Evolutionary conservation across 345 rosid species (phyloP).

Genomic region (Acer campestre): DNA sequence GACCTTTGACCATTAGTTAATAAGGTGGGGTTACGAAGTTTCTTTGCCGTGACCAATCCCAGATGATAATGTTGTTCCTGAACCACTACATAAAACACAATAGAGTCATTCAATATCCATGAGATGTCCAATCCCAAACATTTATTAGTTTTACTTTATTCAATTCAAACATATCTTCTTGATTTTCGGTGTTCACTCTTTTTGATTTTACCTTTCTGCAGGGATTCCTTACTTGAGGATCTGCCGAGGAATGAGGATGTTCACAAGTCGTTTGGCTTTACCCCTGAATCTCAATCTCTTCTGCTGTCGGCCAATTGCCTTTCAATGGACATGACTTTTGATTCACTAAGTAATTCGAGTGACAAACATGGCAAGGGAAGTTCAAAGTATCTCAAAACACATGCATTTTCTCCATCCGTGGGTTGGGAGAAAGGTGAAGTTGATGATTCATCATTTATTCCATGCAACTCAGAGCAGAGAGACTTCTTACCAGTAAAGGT

Average conservation of each 20-base stretch:
- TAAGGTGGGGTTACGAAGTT: slow-evolving; percentile 14
- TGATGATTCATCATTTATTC: slow-evolving; percentile 13
- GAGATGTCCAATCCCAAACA: slow-evolving; percentile 23
- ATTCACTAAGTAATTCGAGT: slow-evolving; percentile 30
- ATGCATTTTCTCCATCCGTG: slow-evolving; percentile 33
- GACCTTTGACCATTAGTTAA: neutral
- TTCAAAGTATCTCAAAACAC: slow-evolving; percentile 33
- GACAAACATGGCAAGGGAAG: slow-evolving; percentile 28
- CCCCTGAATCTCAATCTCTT: slow-evolving; percentile 30
- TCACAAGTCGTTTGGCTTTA: slow-evolving; percentile 27
- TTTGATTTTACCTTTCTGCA: slow-evolving; percentile 29
- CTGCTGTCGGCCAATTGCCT: slow-evolving; percentile 19
- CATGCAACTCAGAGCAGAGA: slow-evolving; percentile 15
- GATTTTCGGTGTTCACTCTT: slow-evolving; percentile 10
- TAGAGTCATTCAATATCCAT: slow-evolving; percentile 29
- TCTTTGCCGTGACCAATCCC: slow-evolving; percentile 16
- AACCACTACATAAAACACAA: slow-evolving; percentile 5
- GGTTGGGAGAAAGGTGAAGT: slow-evolving; percentile 24
- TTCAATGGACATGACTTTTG: slow-evolving; percentile 24
- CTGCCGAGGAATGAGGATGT: slow-evolving; percentile 32
- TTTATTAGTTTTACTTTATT: slow-evolving; percentile 8
- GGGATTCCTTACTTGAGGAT: slow-evolving; percentile 54
- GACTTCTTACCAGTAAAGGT: slow-evolving; percentile 25
- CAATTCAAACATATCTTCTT: neutral
- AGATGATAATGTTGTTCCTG: slow-evolving; percentile 2